A percentile compares a stretch with the other conserved stretches of the same genome.
These are phyloP conservation scores for Plasmodium coatneyi DNA, from an alignment of 169 alveolate species.

Conservation along the genomic window DNA sequence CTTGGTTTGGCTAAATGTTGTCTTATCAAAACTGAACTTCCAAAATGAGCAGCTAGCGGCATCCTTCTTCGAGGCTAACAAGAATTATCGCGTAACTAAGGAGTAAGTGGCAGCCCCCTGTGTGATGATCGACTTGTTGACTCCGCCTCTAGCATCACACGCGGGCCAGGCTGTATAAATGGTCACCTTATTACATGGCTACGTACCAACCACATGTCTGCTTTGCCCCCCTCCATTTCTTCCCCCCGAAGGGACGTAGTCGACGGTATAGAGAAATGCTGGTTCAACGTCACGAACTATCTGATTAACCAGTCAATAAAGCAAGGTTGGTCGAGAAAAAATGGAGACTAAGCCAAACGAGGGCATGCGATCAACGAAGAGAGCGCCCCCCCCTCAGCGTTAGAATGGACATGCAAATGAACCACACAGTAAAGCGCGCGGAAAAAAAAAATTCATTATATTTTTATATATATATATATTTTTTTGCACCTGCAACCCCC, in stretches of 20 bases:
- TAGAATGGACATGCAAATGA: background rate
- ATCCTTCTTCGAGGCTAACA: conserved; percentile 47
- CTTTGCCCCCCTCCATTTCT: background rate
- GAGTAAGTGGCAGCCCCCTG: conserved; percentile 6
- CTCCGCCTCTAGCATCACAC: background rate
- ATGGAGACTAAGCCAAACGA: background rate
- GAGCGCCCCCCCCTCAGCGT: background rate
- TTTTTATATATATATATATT: background rate
- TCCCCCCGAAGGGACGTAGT: conserved; percentile 35
- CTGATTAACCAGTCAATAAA: conserved; percentile 55
- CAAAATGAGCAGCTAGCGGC: conserved; percentile 59
- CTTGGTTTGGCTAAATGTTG: conserved; percentile 35
- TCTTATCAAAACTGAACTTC: conserved; percentile 63
- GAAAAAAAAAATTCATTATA: background rate
- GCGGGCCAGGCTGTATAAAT: background rate
- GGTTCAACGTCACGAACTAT: conserved; percentile 54
- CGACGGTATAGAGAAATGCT: conserved; percentile 64
- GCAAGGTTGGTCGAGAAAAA: conserved; percentile 17
- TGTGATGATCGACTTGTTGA: background rate
- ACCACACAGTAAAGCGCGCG: background rate
- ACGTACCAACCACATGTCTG: background rate
- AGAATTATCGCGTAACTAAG: conserved; percentile 29
- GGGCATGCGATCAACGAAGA: background rate
- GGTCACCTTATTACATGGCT: background rate
- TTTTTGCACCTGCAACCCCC: background rate